phyloP scores from a whole-genome alignment of 2,329 filamentous ascomycete species.

The Madurella fahalii region DNA sequence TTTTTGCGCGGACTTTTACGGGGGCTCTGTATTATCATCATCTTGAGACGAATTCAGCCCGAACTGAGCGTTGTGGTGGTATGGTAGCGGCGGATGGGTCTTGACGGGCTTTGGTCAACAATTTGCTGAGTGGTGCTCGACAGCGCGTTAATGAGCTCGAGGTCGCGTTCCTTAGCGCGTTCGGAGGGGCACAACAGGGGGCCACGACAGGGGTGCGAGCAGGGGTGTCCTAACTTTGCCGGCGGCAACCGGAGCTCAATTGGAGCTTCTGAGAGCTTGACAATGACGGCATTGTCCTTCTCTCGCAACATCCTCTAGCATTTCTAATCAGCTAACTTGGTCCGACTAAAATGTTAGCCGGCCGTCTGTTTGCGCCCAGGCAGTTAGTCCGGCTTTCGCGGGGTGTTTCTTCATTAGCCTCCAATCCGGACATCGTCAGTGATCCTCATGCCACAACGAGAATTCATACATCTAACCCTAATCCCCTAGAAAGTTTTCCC shows the following conservation, averaged over 20 bases:
- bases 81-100: neutral
- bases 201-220: too few relatives aligned
- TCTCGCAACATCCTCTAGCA: too few relatives aligned
- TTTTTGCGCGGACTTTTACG: constrained; percentile 21
- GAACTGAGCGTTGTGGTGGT: neutral
- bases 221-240: neutral
- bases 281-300: constrained; percentile 11
- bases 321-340: neutral
- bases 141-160: constrained; percentile 22
- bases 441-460: neutral
- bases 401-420: constrained; percentile 43
- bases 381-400: constrained; percentile 29
- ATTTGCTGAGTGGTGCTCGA: neutral
- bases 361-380: constrained; percentile 26
- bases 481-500: constrained; percentile 53
- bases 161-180: constrained; percentile 19
- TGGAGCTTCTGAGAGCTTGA: neutral
- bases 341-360: constrained; percentile 30
- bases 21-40: constrained; percentile 26
- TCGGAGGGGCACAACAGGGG: constrained; percentile 15
- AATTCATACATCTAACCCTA: constrained; percentile 9
- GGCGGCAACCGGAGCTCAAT: constrained; percentile 10
- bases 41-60: constrained; percentile 11
- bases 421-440: constrained; percentile 53
- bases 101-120: neutral